A percentile compares a stretch with the other conserved stretches of the same genome.
phyloP scores from a whole-genome alignment of 805 yeast species.

The Millerago galiae region DNA sequence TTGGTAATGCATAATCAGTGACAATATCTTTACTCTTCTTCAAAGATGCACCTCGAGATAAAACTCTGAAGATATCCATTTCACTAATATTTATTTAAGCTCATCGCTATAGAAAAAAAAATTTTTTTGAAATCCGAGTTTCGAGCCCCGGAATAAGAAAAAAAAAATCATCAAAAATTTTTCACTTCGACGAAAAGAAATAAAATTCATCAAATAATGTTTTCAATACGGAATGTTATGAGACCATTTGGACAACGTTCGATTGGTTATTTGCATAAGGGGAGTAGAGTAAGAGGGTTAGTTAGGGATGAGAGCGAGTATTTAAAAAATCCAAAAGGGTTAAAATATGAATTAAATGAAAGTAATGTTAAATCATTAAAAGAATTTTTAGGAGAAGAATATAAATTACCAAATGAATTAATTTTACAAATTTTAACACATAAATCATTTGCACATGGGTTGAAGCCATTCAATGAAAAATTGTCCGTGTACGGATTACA shows the following conservation, averaged over 20 bases:
- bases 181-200: background rate
- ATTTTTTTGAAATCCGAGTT: background rate
- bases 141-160: background rate
- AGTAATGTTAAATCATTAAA: slow-evolving; percentile 45
- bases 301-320: slow-evolving; percentile 63
- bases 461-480: slow-evolving; percentile 84
- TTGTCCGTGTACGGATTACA: slow-evolving; percentile 67
- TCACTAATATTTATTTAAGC: background rate
- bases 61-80: slow-evolving; percentile 87
- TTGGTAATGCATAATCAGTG: slow-evolving; percentile 25
- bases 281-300: slow-evolving; percentile 61
- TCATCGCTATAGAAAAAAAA: slow-evolving; percentile 7
- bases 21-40: slow-evolving; percentile 40
- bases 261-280: slow-evolving; percentile 35
- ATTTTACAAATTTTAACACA: slow-evolving; percentile 82
- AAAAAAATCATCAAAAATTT: background rate
- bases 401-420: slow-evolving; percentile 50
- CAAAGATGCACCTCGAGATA: slow-evolving; percentile 80
- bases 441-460: slow-evolving; percentile 90
- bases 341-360: slow-evolving; percentile 45
- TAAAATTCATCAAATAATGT: slow-evolving; percentile 4
- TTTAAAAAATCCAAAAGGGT: slow-evolving; percentile 41
- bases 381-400: slow-evolving; percentile 42
- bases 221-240: slow-evolving; percentile 10
- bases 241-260: slow-evolving; percentile 17